Evolutionary conservation across 2,329 filamentous ascomycete genomes (phyloP).

Genomic region (Huntiella bhutanensis): DNA sequence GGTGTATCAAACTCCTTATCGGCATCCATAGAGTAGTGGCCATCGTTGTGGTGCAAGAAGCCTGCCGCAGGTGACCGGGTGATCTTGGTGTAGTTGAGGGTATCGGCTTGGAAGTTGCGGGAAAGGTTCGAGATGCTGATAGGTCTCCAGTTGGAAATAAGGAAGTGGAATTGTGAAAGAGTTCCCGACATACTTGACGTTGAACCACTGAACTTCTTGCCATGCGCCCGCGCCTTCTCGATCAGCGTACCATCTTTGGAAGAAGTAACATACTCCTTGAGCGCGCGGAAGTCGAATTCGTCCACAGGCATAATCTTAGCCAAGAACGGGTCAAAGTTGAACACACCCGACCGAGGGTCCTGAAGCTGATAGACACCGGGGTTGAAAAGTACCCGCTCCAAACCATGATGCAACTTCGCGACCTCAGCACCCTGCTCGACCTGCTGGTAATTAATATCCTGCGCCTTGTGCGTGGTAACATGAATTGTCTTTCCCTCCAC

Average conservation of each 20-base stretch:
- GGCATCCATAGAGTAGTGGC: conserved; percentile 82
- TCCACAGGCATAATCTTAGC: conserved; percentile 79
- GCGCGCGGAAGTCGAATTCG: conserved; percentile 78
- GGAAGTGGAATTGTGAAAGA: conserved; percentile 78
- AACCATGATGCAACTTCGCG: conserved; percentile 49
- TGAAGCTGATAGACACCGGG: conserved; percentile 81
- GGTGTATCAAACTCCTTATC: conserved; percentile 80
- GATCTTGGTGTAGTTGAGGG: conserved; percentile 51
- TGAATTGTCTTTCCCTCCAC: conserved; percentile 12
- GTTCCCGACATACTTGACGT: conserved; percentile 91
- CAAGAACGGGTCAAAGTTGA: conserved; percentile 93
- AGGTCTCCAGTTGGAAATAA: conserved; percentile 66
- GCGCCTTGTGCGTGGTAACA: conserved; percentile 17
- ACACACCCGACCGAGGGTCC: conserved; percentile 71
- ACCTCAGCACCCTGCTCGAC: conserved; percentile 21
- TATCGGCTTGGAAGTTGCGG: conserved; percentile 41
- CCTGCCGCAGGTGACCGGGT: conserved; percentile 56
- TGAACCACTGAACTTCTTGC: conserved; percentile 75
- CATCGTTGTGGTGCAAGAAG: conserved; percentile 67
- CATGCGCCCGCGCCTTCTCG: conserved; percentile 43
- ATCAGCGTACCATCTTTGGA: conserved; percentile 61
- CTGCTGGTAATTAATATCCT: conserved; percentile 15
- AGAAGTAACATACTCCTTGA: conserved; percentile 79
- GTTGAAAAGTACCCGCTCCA: conserved; percentile 90
- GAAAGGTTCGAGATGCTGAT: conserved; percentile 52